Percentiles rank a stretch among this genome's conserved stretches.
Evolutionary conservation across 768 basidiomycete species (phyloP).

Genomic region (Collybia sordida): DNA sequence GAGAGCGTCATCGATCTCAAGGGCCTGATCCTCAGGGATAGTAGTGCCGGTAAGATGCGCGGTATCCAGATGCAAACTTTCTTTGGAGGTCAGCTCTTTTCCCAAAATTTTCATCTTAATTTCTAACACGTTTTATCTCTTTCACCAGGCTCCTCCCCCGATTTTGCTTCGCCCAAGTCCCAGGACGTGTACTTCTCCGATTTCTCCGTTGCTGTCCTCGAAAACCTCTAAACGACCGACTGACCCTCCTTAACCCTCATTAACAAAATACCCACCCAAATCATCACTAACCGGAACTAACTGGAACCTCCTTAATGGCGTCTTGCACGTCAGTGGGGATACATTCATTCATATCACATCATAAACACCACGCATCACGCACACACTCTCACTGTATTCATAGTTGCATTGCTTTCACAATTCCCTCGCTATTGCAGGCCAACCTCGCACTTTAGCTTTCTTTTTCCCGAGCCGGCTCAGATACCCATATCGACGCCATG

Average conservation of each 20-base stretch:
- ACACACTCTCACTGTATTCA: constrained; percentile 13
- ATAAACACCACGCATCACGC: constrained; percentile 6
- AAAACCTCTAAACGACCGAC: constrained; percentile 33
- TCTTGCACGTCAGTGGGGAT: constrained; percentile 8
- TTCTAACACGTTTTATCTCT: neutral
- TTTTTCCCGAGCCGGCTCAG: too few relatives aligned
- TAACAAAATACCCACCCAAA: neutral
- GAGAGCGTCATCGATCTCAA: constrained; percentile 58
- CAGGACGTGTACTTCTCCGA: constrained; percentile 69
- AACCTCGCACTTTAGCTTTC: too few relatives aligned
- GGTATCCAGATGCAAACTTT: constrained; percentile 80
- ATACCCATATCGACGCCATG: too few relatives aligned
- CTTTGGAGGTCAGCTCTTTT: constrained; percentile 55
- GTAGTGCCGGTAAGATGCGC: constrained; percentile 48
- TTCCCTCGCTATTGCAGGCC: neutral
- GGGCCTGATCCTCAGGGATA: constrained; percentile 55
- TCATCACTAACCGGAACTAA: neutral
- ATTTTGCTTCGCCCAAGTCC: constrained; percentile 60
- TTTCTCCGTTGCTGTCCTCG: constrained; percentile 63
- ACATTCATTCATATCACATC: constrained; percentile 11
- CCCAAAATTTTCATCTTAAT: neutral
- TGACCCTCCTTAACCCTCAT: neutral
- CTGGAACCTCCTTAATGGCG: neutral
- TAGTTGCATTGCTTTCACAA: constrained; percentile 6
- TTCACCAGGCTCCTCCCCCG: constrained; percentile 38